Base-by-base conservation (phyloP, 2,329 filamentous ascomycete species). In the Thelonectria blattea region DNA sequence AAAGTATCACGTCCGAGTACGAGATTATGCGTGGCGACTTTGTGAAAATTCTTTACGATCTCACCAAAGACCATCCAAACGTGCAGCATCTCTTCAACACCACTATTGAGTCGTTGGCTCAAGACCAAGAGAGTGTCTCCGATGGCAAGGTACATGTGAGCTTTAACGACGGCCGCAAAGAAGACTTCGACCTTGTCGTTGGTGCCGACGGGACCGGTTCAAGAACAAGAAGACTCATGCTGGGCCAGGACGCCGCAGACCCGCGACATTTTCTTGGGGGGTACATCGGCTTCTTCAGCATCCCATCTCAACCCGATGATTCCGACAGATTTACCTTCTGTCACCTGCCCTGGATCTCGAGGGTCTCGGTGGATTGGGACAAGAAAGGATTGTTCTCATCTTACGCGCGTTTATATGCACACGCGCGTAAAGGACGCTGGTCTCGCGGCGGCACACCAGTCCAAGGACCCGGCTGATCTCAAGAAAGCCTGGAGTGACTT, bases 11-110 rank as follows among this genome's bases (percentile, higher is more conserved):
- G 0, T 76, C 74, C 1, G 83, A 86, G 15, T 80, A 78, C 47
- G 84, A 86, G 71, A 85, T 87, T 53, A 80, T 86, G 77, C 74
- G 84, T 5, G 83, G 81, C 0, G 81, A 85, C 48, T 63, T 87
- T 11, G 80, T 77, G 17, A 68, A 64, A 1, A 65, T 86, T 2
- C 62, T 86, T 0, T 76, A 81, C 54, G 73, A 76, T 72, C 73
- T 66, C 14, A 76, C 73, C 17, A 65, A 71, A 14, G 63, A 71
- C 24, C 65, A 53, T 3, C 39, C 15, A 42, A 42, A 42, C 1
- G 68, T 66, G 7, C 68, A 63, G 22, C 72, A 73, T 42, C 12
- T 67, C 0, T 76, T 76, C 51, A 70, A 66, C 10, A 71, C 72
- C n/a, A 70, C 72, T 1, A 62, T 78, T 20, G 66, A 70, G 5